Conservation (phyloP, 1,139 yeast species). For the Hanseniaspora sp. region DNA sequence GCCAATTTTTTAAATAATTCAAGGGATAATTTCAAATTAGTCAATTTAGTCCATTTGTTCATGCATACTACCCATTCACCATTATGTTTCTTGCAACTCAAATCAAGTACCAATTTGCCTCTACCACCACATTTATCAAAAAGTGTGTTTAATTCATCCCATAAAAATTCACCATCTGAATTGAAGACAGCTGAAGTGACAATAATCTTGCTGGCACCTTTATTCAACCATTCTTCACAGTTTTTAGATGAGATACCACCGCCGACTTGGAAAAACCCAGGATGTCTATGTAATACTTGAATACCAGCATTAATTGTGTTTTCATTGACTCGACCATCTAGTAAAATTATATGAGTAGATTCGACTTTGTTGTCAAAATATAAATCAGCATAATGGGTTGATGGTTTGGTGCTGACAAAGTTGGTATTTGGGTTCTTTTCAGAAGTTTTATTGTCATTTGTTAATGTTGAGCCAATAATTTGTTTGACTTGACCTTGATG, state of each 20-base stretch:
- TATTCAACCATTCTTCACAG: slow-evolving; percentile 53
- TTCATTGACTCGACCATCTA: slow-evolving; percentile 67
- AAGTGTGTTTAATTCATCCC: slow-evolving; percentile 39
- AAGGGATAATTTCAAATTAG: slow-evolving; percentile 46
- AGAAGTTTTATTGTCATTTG: slow-evolving; percentile 34
- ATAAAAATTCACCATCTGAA: slow-evolving; percentile 41
- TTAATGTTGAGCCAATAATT: slow-evolving; percentile 86
- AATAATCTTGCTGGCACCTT: slow-evolving; percentile 41
- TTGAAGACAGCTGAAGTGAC: slow-evolving; percentile 89
- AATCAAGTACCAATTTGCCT: slow-evolving; percentile 67
- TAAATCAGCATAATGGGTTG: slow-evolving; percentile 65
- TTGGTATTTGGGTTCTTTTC: slow-evolving; percentile 41
- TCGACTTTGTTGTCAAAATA: slow-evolving; percentile 46
- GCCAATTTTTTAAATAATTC: slow-evolving; percentile 47
- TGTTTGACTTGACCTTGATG: slow-evolving; percentile 93
- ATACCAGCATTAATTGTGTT: slow-evolving; percentile 47
- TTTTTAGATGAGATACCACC: slow-evolving; percentile 77
- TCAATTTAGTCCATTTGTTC: slow-evolving; percentile 92
- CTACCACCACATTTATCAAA: slow-evolving; percentile 27
- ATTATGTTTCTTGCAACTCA: slow-evolving; percentile 58
- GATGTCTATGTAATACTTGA: slow-evolving; percentile 68
- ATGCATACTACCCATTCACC: slow-evolving; percentile 80
- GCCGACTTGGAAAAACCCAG: slow-evolving; percentile 66
- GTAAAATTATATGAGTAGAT: slow-evolving; percentile 88
- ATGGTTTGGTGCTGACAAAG: slow-evolving; percentile 65